phyloP scores from a whole-genome alignment of 2,329 filamentous ascomycete species.

The Epicoccum sorghinum region DNA sequence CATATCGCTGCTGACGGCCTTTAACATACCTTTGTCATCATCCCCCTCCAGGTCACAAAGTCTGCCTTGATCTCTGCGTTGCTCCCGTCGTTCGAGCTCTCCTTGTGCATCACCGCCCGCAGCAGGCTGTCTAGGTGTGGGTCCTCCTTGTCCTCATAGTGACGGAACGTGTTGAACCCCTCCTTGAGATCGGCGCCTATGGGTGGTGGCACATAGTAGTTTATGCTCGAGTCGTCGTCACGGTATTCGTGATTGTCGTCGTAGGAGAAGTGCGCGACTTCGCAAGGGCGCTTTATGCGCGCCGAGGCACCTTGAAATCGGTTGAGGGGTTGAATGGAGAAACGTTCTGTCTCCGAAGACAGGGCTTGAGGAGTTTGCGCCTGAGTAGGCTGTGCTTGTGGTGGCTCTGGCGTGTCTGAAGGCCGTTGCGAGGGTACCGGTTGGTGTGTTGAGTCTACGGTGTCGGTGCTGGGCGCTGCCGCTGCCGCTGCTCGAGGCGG shows the following conservation, averaged over 20 bases:
- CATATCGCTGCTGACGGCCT: no score
- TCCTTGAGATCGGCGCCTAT: conserved; percentile 75
- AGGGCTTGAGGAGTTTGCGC: no score
- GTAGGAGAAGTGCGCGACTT: conserved; percentile 93
- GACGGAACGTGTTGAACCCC: conserved; percentile 82
- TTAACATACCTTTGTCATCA: conserved; percentile 88
- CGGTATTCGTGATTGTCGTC: conserved; percentile 80
- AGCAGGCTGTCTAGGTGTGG: conserved; percentile 87
- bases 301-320: conserved; percentile 44
- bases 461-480: neutral
- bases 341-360: conserved; percentile 22
- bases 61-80: conserved; percentile 74
- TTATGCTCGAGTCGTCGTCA: conserved; percentile 77
- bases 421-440: neutral
- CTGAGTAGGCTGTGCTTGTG: neutral
- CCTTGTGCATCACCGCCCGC: conserved; percentile 74
- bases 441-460: neutral
- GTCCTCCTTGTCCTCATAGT: conserved; percentile 81
- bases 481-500: conserved; percentile 23
- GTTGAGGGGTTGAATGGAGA: conserved; percentile 40
- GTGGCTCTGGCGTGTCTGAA: neutral
- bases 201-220: conserved; percentile 83
- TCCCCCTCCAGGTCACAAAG: conserved; percentile 91
- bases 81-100: conserved; percentile 61
- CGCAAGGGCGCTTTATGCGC: conserved; percentile 59